Evolutionary conservation across 2,329 filamentous ascomycete genomes (phyloP).

Genomic region (Calycina marina): DNA sequence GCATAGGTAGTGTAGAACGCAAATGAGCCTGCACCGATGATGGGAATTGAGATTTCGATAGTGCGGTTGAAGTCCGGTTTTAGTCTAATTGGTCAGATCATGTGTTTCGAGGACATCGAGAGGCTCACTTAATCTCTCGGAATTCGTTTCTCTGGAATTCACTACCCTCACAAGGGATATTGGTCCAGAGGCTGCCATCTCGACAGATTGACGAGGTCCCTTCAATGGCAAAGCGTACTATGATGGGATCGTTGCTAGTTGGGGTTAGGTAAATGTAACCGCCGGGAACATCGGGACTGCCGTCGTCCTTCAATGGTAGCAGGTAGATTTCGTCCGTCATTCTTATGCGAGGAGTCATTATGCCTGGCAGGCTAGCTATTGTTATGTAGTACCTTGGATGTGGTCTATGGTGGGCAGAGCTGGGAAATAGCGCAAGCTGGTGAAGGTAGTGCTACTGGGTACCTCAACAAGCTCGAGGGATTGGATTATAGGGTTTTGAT

Average conservation of each 20-base stretch:
- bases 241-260: conserved; percentile 56
- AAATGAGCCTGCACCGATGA: conserved; percentile 73
- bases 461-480: too few species aligned
- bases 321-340: conserved; percentile 62
- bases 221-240: conserved; percentile 78
- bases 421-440: too few species aligned
- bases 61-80: conserved; percentile 84
- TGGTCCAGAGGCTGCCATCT: conserved; percentile 91
- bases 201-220: conserved; percentile 92
- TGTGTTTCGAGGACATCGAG: not conserved
- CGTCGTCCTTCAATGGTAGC: conserved; percentile 81
- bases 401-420: too few species aligned
- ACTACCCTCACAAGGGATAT: conserved; percentile 66
- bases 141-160: conserved; percentile 69
- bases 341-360: not conserved
- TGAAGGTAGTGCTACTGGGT: too few species aligned
- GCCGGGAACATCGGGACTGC: conserved; percentile 76
- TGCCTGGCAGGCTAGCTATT: too few species aligned
- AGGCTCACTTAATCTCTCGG: conserved; percentile 71
- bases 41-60: conserved; percentile 78
- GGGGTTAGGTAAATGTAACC: conserved; percentile 87
- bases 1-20: conserved; percentile 90
- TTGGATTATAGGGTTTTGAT: too few species aligned
- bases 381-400: too few species aligned
- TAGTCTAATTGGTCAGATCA: conserved; percentile 39